Evolutionary conservation across 768 basidiomycete genomes (phyloP).

Genomic region (Phylloporus sp.): DNA sequence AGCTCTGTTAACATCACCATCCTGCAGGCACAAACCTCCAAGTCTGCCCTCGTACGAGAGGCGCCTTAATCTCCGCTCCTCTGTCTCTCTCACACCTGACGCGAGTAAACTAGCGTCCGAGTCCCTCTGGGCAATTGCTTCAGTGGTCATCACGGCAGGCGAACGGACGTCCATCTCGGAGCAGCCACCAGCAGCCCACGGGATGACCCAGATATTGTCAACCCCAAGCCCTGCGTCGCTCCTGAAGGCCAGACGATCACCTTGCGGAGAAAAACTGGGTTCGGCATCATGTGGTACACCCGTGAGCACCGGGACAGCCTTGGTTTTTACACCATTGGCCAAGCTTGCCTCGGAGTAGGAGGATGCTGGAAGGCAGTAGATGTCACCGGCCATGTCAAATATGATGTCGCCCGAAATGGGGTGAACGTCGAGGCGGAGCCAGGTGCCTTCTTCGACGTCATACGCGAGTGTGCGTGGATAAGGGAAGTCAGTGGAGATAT

Average conservation of each 20-base stretch:
- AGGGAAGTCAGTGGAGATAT: constrained; percentile 74
- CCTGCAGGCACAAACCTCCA: constrained; percentile 32
- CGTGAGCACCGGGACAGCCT: constrained; percentile 55
- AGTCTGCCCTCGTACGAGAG: constrained; percentile 56
- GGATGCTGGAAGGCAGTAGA: constrained; percentile 61
- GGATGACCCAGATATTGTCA: constrained; percentile 70
- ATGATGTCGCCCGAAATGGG: constrained; percentile 67
- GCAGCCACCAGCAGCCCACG: constrained; percentile 57
- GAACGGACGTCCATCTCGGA: constrained; percentile 52
- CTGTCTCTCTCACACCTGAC: constrained; percentile 49
- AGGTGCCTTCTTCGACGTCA: constrained; percentile 71
- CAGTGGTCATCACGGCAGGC: constrained; percentile 28
- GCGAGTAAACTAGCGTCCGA: constrained; percentile 47
- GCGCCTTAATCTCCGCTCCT: constrained; percentile 43
- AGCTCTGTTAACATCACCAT: neutral
- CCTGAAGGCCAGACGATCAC: constrained; percentile 60
- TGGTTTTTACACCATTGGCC: constrained; percentile 23
- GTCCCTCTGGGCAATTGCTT: constrained; percentile 35
- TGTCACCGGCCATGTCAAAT: constrained; percentile 72
- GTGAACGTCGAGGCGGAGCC: constrained; percentile 71
- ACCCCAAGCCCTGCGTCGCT: constrained; percentile 72
- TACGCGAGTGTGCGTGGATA: constrained; percentile 63
- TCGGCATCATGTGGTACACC: constrained; percentile 71
- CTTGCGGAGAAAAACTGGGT: constrained; percentile 68
- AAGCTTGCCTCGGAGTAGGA: constrained; percentile 33